Conservation (phyloP, 2,329 filamentous ascomycete genomes). For the Monilinia aucupariae region DNA sequence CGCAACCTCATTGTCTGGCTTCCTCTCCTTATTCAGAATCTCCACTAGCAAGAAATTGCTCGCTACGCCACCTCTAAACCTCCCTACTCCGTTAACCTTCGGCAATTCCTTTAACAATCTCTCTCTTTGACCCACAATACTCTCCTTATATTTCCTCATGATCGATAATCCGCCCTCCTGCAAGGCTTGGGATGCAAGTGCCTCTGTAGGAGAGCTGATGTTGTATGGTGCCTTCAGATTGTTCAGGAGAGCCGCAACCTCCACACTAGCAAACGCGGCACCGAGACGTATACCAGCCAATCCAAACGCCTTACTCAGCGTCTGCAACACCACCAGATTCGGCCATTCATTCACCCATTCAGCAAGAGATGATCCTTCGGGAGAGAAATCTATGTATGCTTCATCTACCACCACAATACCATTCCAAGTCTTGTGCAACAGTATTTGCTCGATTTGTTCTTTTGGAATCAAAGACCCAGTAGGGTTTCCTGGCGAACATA, state of each 20-base stretch:
- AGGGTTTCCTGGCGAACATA: slow-evolving; percentile 94
- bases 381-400: slow-evolving; percentile 92
- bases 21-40: slow-evolving; percentile 66
- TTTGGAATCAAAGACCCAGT: slow-evolving; percentile 77
- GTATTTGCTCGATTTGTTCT: slow-evolving; percentile 63
- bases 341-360: slow-evolving; percentile 91
- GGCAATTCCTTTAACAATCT: slow-evolving; percentile 69
- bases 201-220: slow-evolving; percentile 80
- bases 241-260: slow-evolving; percentile 77
- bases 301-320: slow-evolving; percentile 94
- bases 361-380: slow-evolving; percentile 71
- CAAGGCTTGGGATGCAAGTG: slow-evolving; percentile 71
- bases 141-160: slow-evolving; percentile 66
- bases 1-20: slow-evolving; percentile 74
- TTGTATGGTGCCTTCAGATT: slow-evolving; percentile 96
- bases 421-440: slow-evolving; percentile 90
- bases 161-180: slow-evolving; percentile 59
- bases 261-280: slow-evolving; percentile 70
- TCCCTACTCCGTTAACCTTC: slow-evolving; percentile 69
- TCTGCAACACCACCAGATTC: slow-evolving; percentile 97
- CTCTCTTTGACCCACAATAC: slow-evolving; percentile 71
- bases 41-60: slow-evolving; percentile 91
- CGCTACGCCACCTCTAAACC: slow-evolving; percentile 70
- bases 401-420: slow-evolving; percentile 90
- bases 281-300: slow-evolving; percentile 90